phyloP scores from a whole-genome alignment of 164 flowering plant species.

The Macadamia integrifolia region DNA sequence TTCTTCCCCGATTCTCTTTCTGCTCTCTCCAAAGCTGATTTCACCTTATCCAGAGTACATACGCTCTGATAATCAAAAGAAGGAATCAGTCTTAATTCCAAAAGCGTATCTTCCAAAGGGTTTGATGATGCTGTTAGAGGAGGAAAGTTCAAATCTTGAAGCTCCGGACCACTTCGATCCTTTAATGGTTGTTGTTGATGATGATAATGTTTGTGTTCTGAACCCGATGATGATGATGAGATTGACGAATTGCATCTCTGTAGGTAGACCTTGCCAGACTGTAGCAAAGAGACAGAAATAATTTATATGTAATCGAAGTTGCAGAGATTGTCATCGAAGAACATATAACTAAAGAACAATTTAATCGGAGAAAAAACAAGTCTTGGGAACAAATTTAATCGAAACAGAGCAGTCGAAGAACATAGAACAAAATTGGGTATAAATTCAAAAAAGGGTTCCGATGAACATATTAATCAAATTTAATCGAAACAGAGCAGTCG shows the following conservation, averaged over 20 bases:
- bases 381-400: background rate
- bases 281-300: conserved; percentile 6
- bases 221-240: conserved; percentile 20
- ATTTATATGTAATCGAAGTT: background rate
- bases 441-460: too few species aligned
- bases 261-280: conserved; percentile 72
- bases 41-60: conserved; percentile 89
- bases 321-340: background rate
- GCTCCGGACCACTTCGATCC: conserved; percentile 27
- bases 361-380: background rate
- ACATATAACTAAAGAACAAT: background rate
- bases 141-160: conserved; percentile 50
- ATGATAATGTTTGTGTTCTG: conserved; percentile 11
- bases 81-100: conserved; percentile 58
- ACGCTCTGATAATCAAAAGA: conserved; percentile 52
- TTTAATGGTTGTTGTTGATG: background rate
- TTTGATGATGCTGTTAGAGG: conserved; percentile 18
- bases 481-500: too few species aligned
- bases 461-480: too few species aligned
- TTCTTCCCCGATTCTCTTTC: conserved; percentile 39
- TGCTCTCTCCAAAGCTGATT: conserved; percentile 78
- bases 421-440: too few species aligned
- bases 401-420: too few species aligned
- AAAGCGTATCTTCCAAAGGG: conserved; percentile 24
- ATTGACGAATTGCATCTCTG: conserved; percentile 44